Conservation (phyloP, 305 asterid species). For the Solanum aculeatissimum region DNA sequence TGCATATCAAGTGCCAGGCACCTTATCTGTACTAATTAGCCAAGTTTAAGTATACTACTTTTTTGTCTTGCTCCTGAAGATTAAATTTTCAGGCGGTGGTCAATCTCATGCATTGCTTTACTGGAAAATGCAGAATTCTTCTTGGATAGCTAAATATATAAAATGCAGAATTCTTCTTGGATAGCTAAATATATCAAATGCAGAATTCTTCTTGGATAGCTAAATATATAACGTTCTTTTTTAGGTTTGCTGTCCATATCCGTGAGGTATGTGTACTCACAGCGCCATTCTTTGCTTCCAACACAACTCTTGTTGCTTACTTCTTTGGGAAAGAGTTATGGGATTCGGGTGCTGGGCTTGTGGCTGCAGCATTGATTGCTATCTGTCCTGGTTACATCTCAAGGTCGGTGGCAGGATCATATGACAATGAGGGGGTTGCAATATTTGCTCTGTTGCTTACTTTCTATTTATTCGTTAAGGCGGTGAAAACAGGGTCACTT, state of each 20-base stretch:
- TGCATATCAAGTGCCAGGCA: neutral
- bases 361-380: constrained; percentile 90
- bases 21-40: neutral
- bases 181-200: too few relatives aligned
- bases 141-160: neutral
- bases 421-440: constrained; percentile 97
- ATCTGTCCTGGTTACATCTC: constrained; percentile 99
- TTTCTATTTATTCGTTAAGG: constrained; percentile 93
- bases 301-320: constrained; percentile 93
- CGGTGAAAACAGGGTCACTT: constrained; percentile 95
- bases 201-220: too few relatives aligned
- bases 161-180: too few relatives aligned
- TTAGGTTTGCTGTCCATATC: constrained; percentile 96
- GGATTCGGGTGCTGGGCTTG: constrained; percentile 99
- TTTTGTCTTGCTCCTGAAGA: neutral
- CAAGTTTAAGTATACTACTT: neutral
- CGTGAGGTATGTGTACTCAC: constrained; percentile 98
- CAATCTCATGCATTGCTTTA: neutral
- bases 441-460: constrained; percentile 92
- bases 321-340: constrained; percentile 95
- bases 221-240: neutral
- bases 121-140: neutral
- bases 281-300: constrained; percentile 96
- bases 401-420: constrained; percentile 96
- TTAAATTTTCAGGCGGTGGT: neutral